Evolutionary conservation across 2,329 filamentous ascomycete genomes (phyloP), one percentile per base, ranked within the genome.

Genomic region (Aureobasidium melanogenum): DNA sequence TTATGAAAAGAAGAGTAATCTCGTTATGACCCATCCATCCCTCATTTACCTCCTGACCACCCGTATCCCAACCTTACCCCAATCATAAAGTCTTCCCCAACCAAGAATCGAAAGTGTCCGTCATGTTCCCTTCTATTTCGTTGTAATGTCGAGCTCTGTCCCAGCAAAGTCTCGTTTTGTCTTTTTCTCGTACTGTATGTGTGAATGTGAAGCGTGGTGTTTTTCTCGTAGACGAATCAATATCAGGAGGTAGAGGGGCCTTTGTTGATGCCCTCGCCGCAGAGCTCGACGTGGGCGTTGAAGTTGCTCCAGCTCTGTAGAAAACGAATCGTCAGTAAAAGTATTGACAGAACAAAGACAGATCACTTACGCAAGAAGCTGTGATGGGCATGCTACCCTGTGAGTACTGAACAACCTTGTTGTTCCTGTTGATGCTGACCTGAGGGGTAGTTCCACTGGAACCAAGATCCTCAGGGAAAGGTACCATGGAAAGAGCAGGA

Each of bases 271-370:
- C 68, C 66, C 26, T 66, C 61, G 60, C 71, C 70, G 46, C 69
- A 67, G n/a, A 73, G 67, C 52, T 67, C 68, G 54, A 73, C 72
- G 32, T 71, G 68, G 1, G 72, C 70, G 65, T 73, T 73, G 67
- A 72, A 73, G 65, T 73, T 72, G 62, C 70, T 66, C 60, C 66
- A 72, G 9, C 63, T 44, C 52, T 56, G n/a, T 24, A 34, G 5
- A 2, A 9, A 9, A 30, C 1, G 8, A 22, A 5, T 32, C 3
- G 38, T 55, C 26, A 55, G 38, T 22, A 39, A 4, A 4, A 8
- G 22, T 5, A 2, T 26, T 1, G 7, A 22, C 3, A 28, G 10
- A n/a, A 24, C 2, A 26, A 9, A 8, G n/a, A 6, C 39, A 8
- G 9, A 12, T 14, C 14, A 56, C 52, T 56, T 36, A 47, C 65